Base-by-base conservation (phyloP, 1,284 basidiomycete species). In the Taiwanofungus camphoratus region DNA sequence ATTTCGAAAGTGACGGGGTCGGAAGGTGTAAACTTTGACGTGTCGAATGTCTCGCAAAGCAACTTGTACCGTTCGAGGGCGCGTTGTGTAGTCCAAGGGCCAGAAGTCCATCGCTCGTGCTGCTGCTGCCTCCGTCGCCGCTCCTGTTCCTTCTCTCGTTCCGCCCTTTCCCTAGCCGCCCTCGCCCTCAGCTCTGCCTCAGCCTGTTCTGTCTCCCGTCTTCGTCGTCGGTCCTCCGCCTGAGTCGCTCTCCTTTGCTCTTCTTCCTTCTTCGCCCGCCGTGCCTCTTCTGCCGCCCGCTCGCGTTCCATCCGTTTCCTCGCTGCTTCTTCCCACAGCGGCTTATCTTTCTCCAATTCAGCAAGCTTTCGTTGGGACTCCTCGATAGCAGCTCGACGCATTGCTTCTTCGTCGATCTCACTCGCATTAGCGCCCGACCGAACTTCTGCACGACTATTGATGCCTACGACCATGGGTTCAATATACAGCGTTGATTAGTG, bases 361-460 rank as follows among this genome's bases (percentile, higher is more conserved):
- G 74, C 77, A 41, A 86, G 68, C 54, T 84, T 87, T 36, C 76
- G 70, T 30, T 74, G 71, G 2, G 84, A 86, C 55, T 81, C 79
- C 16, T 71, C 77, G 46, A 86, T 73, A n/a, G 63, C 65, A 9
- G 70, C 71, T 44, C 58, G 63, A 41, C 67, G 68, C 12, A 55
- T 56, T 11, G 58, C 65, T 24, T 70, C 67, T 36, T 67, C 63
- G 19, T 68, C 62, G 1, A 40, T 33, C 13, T 26, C 43, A 5
- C 47, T 42, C 9, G 26, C 42, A 3, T 47, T 46, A 7, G 53
- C 49, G 5, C 42, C 37, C 16, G 7, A 52, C 41, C 2, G 38
- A 32, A 19, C 21, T 27, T 41, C 29, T 6, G 19, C n/a, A 34
- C 6, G 5, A 29, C 13, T 24, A 20, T 18, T 16, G 26, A 24